These are phyloP conservation scores for Nyctanthes arbortristis DNA, from an alignment of 257 asterid species.

Conservation along the genomic window DNA sequence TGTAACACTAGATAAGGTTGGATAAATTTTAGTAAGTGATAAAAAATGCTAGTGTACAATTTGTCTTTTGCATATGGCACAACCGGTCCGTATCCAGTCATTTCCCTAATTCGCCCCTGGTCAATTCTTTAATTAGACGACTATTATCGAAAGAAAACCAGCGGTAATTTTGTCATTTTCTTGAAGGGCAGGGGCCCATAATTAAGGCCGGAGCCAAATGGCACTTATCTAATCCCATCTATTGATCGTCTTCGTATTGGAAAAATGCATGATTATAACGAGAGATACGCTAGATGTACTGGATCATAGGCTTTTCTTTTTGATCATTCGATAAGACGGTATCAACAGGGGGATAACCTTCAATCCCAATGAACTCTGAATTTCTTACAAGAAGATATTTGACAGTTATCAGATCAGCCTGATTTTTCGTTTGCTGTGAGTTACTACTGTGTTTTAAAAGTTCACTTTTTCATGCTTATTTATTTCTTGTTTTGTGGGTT, in stretches of 20 bases:
- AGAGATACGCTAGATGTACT: not conserved
- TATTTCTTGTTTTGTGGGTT: conserved; percentile 25
- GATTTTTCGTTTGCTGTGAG: not conserved
- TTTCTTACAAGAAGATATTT: not conserved
- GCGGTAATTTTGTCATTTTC: too few relatives aligned
- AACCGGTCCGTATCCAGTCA: too few relatives aligned
- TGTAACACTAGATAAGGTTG: too few relatives aligned
- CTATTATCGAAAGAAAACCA: too few relatives aligned
- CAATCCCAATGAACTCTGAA: conserved; percentile 6
- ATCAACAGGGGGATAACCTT: not conserved
- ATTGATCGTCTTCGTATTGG: not conserved
- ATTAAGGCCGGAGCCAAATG: too few relatives aligned
- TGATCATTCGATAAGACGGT: not conserved
- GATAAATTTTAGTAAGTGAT: too few relatives aligned
- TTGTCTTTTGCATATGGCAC: too few relatives aligned
- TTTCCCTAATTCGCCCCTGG: too few relatives aligned
- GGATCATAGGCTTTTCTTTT: not conserved
- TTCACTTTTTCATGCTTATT: conserved; percentile 14
- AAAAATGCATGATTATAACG: not conserved
- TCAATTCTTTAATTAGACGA: too few relatives aligned
- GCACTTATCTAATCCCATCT: not conserved
- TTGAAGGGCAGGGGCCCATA: too few relatives aligned
- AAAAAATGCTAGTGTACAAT: too few relatives aligned
- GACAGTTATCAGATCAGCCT: not conserved
- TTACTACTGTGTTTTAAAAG: not conserved